Base-by-base conservation (phyloP, 1,139 yeast species). In the Geotrichum histeridarum region DNA sequence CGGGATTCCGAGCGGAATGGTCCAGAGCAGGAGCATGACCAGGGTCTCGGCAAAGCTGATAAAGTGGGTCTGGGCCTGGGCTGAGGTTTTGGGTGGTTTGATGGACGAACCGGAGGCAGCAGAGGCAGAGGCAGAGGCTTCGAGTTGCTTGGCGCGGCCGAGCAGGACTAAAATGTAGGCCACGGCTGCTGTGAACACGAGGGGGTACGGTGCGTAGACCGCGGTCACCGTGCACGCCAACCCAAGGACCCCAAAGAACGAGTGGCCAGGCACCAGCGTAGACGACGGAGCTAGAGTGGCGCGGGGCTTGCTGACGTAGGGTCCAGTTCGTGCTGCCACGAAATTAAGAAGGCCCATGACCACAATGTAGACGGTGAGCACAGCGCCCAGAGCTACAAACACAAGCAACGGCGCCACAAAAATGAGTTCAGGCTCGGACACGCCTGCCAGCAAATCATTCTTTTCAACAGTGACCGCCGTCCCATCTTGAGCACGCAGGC, bases 151-250 rank as follows among this genome's bases (percentile, higher is more conserved):
- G 18, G 51, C 44, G 14, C 18, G 17, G 14, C 38, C 51, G 8
- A 49, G 36, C 4, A 53, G 32, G 15, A 15, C 36, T 7, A 53
- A 4, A 32, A 44, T 33, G 41, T 53, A 53, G 31, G 48, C 32
- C 15, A 53, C 53, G 8, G 46, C 31, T 6, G 12, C 27, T 1
- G 55, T 8, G 62, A 77, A 85, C 0, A 84, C 86, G 62, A 86
- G 75, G 63, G 86, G 94, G 63, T 83, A 86, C 0, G 95, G 95
- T 15, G 85, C 69, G 65, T 81, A 85, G 42, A 81, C 67, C 27
- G 82, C 72, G 6, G 83, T 82, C 9, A 53, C 31, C 0, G 18
- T 18, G 2, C 39, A 17, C 2, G 42, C 35, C 12, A 44, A 6
- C 2, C 27, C 35, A 22, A 38, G 30, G 7, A 31, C 8, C 8